phyloP scores from a whole-genome alignment of 139 green algal genomes.

The Chlorella sp. region DNA sequence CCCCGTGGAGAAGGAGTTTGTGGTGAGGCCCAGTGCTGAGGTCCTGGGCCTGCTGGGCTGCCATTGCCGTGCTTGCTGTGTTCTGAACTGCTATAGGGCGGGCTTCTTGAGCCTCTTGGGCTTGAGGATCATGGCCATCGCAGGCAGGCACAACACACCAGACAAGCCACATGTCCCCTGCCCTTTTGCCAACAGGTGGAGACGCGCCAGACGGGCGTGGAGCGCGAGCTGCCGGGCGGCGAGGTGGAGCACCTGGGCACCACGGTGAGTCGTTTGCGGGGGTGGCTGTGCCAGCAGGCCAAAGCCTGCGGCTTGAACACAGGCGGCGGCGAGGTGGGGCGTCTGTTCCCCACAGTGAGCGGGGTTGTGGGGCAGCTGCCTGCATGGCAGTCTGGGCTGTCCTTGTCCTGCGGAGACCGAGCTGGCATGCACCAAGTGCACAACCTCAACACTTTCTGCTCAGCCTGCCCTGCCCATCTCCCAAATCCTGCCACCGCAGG shows the following conservation, averaged over 20 bases:
- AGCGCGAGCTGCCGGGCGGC: not conserved
- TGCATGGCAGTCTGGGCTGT: not conserved
- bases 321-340: not conserved
- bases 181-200: not conserved
- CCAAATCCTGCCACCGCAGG: not conserved
- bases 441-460: not conserved
- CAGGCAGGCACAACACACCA: not conserved
- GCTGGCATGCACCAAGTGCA: no score
- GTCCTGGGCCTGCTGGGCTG: not conserved
- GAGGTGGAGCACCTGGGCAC: constrained; percentile 31
- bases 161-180: not conserved
- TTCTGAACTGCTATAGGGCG: no score
- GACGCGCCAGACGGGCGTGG: constrained; percentile 5
- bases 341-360: not conserved
- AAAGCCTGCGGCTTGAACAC: no score
- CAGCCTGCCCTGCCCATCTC: not conserved
- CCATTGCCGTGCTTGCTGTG: not conserved
- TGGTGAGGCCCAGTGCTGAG: constrained; percentile 24
- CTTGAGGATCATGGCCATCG: no score
- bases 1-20: constrained; percentile 58
- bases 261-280: not conserved
- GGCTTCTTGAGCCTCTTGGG: no score
- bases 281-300: no score
- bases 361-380: not conserved
- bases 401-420: not conserved